A percentile compares a stretch with the other conserved stretches of the same genome.
Conservation (phyloP, 208 protist species). For the Tritrichomonas musculus region DNA sequence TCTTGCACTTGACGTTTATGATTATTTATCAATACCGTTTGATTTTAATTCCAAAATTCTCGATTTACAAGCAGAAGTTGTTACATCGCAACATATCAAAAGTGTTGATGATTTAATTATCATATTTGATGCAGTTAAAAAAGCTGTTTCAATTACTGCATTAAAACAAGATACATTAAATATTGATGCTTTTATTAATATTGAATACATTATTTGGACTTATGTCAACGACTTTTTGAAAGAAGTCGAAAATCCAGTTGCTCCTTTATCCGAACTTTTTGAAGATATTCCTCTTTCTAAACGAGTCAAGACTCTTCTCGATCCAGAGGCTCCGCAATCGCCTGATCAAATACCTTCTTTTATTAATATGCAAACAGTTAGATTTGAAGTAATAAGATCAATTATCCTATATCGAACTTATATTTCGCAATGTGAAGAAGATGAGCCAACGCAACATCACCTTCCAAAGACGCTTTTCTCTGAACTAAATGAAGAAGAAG, state of each 20-base stretch:
- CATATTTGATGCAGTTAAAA: not conserved
- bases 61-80: not conserved
- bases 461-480: not conserved
- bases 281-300: not conserved
- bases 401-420: not conserved
- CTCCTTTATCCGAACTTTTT: not conserved
- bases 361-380: not conserved
- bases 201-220: conserved; percentile 7
- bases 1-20: not conserved
- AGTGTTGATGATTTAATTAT: not conserved
- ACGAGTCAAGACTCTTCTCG: not conserved
- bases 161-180: conserved; percentile 1
- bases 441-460: not conserved
- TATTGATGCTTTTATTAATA: not conserved
- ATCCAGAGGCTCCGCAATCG: not conserved
- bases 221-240: not conserved
- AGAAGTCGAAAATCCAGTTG: not conserved
- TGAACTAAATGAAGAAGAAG: conserved; percentile 10
- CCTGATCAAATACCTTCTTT: not conserved
- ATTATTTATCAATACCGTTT: not conserved
- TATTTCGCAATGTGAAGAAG: not conserved
- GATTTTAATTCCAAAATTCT: not conserved
- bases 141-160: not conserved
- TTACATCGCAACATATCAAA: not conserved
- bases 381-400: conserved; percentile 5